Base-by-base conservation (phyloP, 306 rosid genomes). In the Potentilla sterilis region DNA sequence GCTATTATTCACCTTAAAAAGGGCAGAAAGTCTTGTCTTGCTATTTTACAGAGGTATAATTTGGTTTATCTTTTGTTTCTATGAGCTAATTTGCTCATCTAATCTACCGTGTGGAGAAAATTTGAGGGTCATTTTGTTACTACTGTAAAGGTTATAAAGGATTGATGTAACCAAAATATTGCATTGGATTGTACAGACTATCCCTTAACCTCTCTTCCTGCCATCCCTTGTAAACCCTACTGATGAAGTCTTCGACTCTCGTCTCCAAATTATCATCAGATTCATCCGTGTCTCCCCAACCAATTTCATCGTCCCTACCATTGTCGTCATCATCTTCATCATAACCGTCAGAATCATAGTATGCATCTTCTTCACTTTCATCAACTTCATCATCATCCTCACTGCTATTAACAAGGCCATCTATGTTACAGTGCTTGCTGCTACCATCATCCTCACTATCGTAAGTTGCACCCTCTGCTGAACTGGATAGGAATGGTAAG, bases 201-300 rank as follows among this genome's bases (percentile, higher is more conserved):
- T 75, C 89, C 57, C 70, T 32, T 15, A 46, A 7, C 24, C 79
- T 83, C 81, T 86, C 83, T 57, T 83, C 86, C 79, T 11, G 65
- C 84, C 82, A 81, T 43, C 75, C 79, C 41, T 62, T 54, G 72
- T 86, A 69, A 7, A 83, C 87, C 72, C 67, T 76, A 28, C 74
- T 74, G 32, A 86, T 86, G 83, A 83, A 86, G 79, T 46, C 73
- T 75, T 86, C 82, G 7, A 78, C 69, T 78, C 70, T 78, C 57
- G 19, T 62, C 52, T 78, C 78, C 80, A 86, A 66, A 57, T 69
- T 55, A 5, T 62, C 78, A 43, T 78, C 82, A 4, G 57, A 69
- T 63, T 79, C 83, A 47, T 81, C 78, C 21, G 61, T 38, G 35
- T 79, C 82, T 46, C 67, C 81, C 59, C 24, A 44, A 38, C 54